phyloP scores from a whole-genome alignment of 495 filamentous ascomycete genomes.

The Xylaria telfairii region DNA sequence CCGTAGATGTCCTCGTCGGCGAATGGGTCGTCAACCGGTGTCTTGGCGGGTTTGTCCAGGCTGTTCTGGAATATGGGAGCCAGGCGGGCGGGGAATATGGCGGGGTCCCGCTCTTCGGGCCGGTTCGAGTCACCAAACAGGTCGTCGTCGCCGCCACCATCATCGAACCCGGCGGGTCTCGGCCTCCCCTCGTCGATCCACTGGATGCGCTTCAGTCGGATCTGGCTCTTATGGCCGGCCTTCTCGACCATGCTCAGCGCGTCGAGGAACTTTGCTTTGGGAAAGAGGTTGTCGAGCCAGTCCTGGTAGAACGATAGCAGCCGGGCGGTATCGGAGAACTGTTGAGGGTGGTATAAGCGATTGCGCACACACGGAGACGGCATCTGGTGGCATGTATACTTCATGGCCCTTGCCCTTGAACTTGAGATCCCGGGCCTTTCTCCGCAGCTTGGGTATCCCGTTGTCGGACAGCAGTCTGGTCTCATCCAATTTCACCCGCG shows the following conservation, averaged over 20 bases:
- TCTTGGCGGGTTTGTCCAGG: conserved; percentile 32
- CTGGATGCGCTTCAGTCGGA: conserved; percentile 65
- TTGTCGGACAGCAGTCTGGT: conserved; percentile 73
- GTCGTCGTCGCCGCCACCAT: conserved; percentile 50
- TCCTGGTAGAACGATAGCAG: conserved; percentile 91
- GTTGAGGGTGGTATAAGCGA: not conserved
- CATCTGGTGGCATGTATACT: conserved; percentile 52
- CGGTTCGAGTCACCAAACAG: conserved; percentile 33
- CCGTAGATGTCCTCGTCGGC: conserved; percentile 52
- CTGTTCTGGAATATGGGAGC: conserved; percentile 57
- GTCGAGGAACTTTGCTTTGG: conserved; percentile 91
- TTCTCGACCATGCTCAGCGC: conserved; percentile 93
- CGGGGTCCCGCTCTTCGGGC: conserved; percentile 39
- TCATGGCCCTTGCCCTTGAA: conserved; percentile 96
- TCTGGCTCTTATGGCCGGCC: conserved; percentile 80
- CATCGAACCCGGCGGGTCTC: conserved; percentile 42
- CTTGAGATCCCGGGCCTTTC: conserved; percentile 71
- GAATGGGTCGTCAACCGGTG: conserved; percentile 42
- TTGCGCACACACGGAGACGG: not conserved
- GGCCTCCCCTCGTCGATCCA: conserved; percentile 85
- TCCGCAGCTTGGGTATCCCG: conserved; percentile 83
- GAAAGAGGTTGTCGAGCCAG: conserved; percentile 96
- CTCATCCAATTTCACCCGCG: conserved; percentile 87
- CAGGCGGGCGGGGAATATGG: conserved; percentile 44
- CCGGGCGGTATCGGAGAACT: conserved; percentile 86